A percentile compares a stretch with the other conserved stretches of the same genome.
Evolutionary conservation across 805 yeast species (phyloP).

Genomic region (Lipomyces starkeyi): DNA sequence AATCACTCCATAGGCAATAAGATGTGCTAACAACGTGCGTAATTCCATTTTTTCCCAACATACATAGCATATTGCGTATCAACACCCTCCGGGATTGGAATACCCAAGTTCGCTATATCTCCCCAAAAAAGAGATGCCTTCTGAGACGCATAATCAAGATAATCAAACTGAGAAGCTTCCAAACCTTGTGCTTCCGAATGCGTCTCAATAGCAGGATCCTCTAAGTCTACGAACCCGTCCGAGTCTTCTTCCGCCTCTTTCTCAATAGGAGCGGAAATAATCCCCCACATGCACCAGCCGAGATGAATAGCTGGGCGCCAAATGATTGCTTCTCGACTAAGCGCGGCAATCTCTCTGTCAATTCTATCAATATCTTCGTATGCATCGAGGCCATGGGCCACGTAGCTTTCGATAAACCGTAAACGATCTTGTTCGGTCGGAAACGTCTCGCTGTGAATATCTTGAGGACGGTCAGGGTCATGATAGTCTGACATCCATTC

Average conservation of each 20-base stretch:
- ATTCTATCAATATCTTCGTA: conserved; percentile 48
- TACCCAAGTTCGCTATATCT: conserved; percentile 68
- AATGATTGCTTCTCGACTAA: conserved; percentile 67
- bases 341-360: conserved; percentile 54
- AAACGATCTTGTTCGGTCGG: conserved; percentile 74
- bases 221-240: conserved; percentile 38
- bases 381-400: conserved; percentile 52
- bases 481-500: conserved; percentile 98
- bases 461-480: conserved; percentile 61
- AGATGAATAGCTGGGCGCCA: conserved; percentile 86
- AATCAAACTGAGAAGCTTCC: conserved; percentile 74
- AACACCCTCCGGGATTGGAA: conserved; percentile 43
- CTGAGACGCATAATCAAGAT: conserved; percentile 73
- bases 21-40: neutral
- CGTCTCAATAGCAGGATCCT: conserved; percentile 41
- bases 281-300: conserved; percentile 92
- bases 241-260: conserved; percentile 38
- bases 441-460: conserved; percentile 59
- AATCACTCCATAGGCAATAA: neutral
- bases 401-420: conserved; percentile 77
- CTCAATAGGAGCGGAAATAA: conserved; percentile 66
- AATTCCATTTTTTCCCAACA: conserved; percentile 13
- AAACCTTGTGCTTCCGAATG: conserved; percentile 45
- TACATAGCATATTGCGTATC: conserved; percentile 14
- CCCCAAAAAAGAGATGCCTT: conserved; percentile 76